phyloP scores from a whole-genome alignment of 495 filamentous ascomycete species.

The Aeminium ludgeri region DNA sequence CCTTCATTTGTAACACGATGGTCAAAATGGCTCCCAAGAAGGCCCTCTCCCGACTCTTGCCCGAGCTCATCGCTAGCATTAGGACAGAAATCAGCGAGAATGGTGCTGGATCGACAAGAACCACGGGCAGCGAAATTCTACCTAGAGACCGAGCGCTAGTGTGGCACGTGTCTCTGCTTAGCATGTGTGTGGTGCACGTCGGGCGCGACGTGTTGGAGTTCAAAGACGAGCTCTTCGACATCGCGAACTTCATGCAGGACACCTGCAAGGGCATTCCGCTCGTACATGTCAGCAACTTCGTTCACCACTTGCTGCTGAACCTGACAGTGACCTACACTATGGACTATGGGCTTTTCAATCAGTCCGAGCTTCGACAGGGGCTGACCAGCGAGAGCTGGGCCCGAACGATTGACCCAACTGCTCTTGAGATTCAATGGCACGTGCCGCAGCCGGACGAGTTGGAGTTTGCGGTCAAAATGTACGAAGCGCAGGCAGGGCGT shows the following conservation, averaged over 20 bases:
- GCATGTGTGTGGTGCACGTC: conserved; percentile 96
- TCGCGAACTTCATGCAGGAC: conserved; percentile 88
- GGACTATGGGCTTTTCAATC: conserved; percentile 74
- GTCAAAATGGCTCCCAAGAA: conserved; percentile 92
- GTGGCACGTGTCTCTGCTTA: conserved; percentile 93
- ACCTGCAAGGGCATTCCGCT: conserved; percentile 86
- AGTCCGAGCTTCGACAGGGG: conserved; percentile 37
- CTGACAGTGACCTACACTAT: conserved; percentile 82
- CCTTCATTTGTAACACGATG: conserved; percentile 89
- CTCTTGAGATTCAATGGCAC: conserved; percentile 83
- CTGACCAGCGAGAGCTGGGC: conserved; percentile 65
- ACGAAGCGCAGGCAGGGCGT: conserved; percentile 54
- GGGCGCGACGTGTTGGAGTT: conserved; percentile 76
- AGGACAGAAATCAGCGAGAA: conserved; percentile 95
- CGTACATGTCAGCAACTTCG: conserved; percentile 90
- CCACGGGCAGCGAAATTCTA: conserved; percentile 80
- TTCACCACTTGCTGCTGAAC: conserved; percentile 97
- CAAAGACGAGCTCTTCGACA: conserved; percentile 73
- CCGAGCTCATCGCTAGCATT: conserved; percentile 77
- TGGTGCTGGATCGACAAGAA: conserved; percentile 86
- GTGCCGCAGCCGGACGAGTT: conserved; percentile 62
- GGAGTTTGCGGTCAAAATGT: conserved; percentile 74
- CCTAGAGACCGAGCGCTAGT: conserved; percentile 84
- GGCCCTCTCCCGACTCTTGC: conserved; percentile 74
- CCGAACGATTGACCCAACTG: conserved; percentile 44